Base-by-base conservation (phyloP, 2,329 filamentous ascomycete genomes). In the Hypoxylon sp. region DNA sequence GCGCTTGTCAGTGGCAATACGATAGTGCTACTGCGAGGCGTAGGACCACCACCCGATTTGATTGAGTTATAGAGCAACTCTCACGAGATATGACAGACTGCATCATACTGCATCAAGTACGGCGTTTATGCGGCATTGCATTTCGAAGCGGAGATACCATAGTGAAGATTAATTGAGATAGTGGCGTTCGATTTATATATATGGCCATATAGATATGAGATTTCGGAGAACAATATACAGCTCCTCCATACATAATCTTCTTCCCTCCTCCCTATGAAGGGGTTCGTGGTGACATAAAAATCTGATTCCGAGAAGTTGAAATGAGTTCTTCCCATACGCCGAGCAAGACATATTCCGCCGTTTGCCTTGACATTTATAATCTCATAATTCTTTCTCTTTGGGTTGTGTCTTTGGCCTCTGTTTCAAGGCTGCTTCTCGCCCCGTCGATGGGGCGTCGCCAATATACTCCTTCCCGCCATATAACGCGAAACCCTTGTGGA, bases 21-120 rank as follows among this genome's bases (percentile, higher is more conserved):
- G 10, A 89, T 99, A 70, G 94, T 98, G 23, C 78, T 99, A 74
- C 75, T 99, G 58, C 86, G 96, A 68, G 96, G 96, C 0, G 91
- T 98, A 57, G 93, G 93, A 0, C 88, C 90, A n/a, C 88, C 92
- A 60, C 89, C 90, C 19, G 90, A 93, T 79, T 79, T 94, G 73
- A 92, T 94, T 67, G 86, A 91, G 68, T 65, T 82, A 64, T 87
- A 72, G 75, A 61, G 38, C 41, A 23, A 28, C 53, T 48, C 41
- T 53, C 10, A 60, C 61, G 58, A 63, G 55, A 48, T 48, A 65
- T 61, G 10, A 49, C 36, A 17, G 34, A 21, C 49, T 69, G 62
- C 70, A 75, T 75, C 50, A 60, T 38, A 19, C 51, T 69, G 62
- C 70, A 75, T 75, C 50, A 58, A 38, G 32, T 41, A 43, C 21